These are phyloP conservation scores for Microdochium bolleyi DNA, from an alignment of 2,329 filamentous ascomycete genomes.

Conservation along the genomic window DNA sequence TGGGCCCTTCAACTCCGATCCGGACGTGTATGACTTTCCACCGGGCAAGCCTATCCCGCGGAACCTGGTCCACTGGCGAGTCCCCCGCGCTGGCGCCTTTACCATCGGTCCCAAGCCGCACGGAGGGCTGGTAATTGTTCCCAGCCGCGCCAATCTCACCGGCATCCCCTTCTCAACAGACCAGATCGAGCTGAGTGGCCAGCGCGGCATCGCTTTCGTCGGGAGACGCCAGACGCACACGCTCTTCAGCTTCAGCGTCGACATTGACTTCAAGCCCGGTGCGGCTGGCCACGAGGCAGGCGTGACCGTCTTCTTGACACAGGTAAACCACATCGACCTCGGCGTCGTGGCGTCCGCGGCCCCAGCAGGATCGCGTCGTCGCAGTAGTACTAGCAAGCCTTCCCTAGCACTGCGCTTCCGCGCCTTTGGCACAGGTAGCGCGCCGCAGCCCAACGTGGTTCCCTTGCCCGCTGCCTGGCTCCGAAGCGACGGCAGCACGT, in stretches of 20 bases:
- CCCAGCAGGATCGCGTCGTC: conserved; percentile 1
- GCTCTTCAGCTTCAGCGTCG: conserved; percentile 21
- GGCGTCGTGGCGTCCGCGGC: conserved; percentile 12
- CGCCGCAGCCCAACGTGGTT: conserved; percentile 7
- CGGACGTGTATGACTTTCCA: conserved; percentile 12
- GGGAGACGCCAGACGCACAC: conserved; percentile 21
- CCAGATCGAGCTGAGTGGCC: conserved; percentile 10
- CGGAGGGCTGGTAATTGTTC: conserved; percentile 16
- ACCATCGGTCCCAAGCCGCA: conserved; percentile 5
- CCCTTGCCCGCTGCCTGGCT: conserved; percentile 15
- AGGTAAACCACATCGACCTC: conserved; percentile 21
- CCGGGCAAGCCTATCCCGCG: conserved; percentile 12
- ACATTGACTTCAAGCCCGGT: conserved; percentile 16
- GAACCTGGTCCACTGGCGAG: conserved; percentile 23
- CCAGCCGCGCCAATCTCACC: conserved; percentile 16
- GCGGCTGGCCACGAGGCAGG: conserved; percentile 21
- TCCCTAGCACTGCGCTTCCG: conserved; percentile 16
- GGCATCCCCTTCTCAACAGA: conserved; percentile 7
- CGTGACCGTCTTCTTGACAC: conserved; percentile 23
- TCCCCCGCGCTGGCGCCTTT: conserved; percentile 16
- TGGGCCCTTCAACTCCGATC: conserved; percentile 14
- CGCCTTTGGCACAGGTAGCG: conserved; percentile 13
- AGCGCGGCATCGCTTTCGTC: conserved; percentile 18
- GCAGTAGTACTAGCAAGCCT: background rate
- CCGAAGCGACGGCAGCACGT: conserved; percentile 1